Evolutionary conservation across 371 early-diverging fungal genomes (phyloP), one percentile per base, ranked within the genome.

Genomic region (Globomyces sp.): DNA sequence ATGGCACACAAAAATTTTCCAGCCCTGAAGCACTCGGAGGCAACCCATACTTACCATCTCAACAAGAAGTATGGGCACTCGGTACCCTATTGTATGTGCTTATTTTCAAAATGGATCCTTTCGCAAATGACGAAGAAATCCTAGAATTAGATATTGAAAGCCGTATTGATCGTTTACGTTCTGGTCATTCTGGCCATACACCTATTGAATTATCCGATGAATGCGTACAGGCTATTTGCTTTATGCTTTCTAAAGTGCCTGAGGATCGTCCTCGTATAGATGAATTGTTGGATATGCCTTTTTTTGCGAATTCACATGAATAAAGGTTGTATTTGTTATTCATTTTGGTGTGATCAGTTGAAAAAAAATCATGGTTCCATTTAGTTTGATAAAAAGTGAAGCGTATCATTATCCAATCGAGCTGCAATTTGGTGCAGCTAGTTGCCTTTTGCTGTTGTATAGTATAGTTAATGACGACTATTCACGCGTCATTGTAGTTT

Each of bases 1-100:
- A 75, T 68, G 82, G 82, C 42, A 81, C 82, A 3, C 75, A 76
- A 62, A 81, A 81, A 68, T 81, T 81, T 67, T 74, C 80, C 3
- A 71, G 77, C 6, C 82, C 82, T 0, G 80, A 81, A 74, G 79
- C 80, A 4, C 55, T 77, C 42, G 63, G 51, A 4, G 69, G 73
- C 4, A 64, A 72, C 9, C 48, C 70, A 24, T 79, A 81, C 62
- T 50, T 65, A 49, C 77, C 75, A 3, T 78, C 71, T 42, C 43
- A 68, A 11, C 82, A 81, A 58, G 82, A 81, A 63, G 74, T 77
- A 0, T 81, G 82, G 82, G 75, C 78, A 2, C 74, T 81, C 8
- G 82, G 82, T n/a, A 79, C 79, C 13, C 77, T 81, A 5, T 71
- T 81, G 24, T 81, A 75, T 68, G 77, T 81, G 3, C 66, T 79